Evolutionary conservation across 306 rosid genomes (phyloP).

Genomic region (Gastrolobium bilobum): DNA sequence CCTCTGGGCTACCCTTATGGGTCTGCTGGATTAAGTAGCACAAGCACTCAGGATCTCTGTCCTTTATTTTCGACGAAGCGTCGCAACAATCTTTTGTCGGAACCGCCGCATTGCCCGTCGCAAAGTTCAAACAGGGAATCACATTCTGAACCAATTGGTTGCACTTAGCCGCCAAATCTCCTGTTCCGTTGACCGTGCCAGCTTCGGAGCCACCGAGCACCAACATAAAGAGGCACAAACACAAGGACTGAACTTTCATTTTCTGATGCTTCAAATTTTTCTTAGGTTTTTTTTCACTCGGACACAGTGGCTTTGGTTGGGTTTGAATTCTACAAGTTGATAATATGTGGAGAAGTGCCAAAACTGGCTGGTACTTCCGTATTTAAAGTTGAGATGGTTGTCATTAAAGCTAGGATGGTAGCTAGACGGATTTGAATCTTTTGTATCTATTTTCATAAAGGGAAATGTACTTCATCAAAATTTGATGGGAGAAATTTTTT

Average conservation of each 20-base stretch:
- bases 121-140: conserved; percentile 62
- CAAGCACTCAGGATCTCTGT: conserved; percentile 68
- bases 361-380: too few relatives aligned
- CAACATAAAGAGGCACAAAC: neutral
- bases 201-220: neutral
- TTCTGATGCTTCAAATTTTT: conserved; percentile 4
- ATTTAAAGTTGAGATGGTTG: too few relatives aligned
- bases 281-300: neutral
- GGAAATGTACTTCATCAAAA: too few relatives aligned
- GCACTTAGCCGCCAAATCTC: conserved; percentile 52
- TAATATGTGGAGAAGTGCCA: too few relatives aligned
- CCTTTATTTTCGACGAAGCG: conserved; percentile 54
- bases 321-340: neutral
- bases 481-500: too few relatives aligned
- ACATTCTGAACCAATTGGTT: conserved; percentile 54
- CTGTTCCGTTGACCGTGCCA: neutral
- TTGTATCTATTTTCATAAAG: too few relatives aligned
- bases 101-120: conserved; percentile 59
- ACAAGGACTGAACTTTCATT: neutral
- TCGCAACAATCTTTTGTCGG: conserved; percentile 75
- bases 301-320: neutral
- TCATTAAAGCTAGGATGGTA: too few relatives aligned
- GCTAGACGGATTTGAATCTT: too few relatives aligned
- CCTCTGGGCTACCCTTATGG: conserved; percentile 53
- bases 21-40: conserved; percentile 72